Evolutionary conservation across 805 yeast genomes (phyloP).

Genomic region (Wickerhamomyces strasburgensis): DNA sequence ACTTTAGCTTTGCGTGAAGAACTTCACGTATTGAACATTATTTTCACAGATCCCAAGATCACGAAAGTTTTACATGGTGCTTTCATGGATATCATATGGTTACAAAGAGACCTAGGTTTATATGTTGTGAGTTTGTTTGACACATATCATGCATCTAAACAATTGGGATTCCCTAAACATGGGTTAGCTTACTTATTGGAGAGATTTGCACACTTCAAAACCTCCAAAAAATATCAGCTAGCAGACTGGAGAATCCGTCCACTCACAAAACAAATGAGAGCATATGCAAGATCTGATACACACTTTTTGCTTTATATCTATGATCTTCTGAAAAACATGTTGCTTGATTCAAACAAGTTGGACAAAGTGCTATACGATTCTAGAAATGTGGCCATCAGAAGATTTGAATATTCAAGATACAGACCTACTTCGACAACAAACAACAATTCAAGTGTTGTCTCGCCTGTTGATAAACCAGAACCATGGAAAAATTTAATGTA

Average conservation of each 20-base stretch:
- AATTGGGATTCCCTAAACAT: conserved; percentile 73
- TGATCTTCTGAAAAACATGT: conserved; percentile 62
- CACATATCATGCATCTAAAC: conserved; percentile 84
- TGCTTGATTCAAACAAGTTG: conserved; percentile 47
- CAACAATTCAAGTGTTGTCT: conserved; percentile 32
- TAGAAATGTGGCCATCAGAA: conserved; percentile 69
- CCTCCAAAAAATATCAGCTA: conserved; percentile 90
- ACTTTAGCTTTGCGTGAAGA: conserved; percentile 76
- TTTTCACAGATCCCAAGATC: conserved; percentile 77
- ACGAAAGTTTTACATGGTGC: conserved; percentile 95
- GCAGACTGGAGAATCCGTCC: conserved; percentile 98
- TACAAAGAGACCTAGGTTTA: conserved; percentile 90
- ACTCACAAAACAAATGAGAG: conserved; percentile 62
- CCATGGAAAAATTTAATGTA: conserved; percentile 63
- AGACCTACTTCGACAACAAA: conserved; percentile 34
- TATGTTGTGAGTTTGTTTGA: conserved; percentile 88
- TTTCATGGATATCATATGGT: conserved; percentile 93
- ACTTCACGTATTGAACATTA: conserved; percentile 56
- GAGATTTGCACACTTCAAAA: conserved; percentile 71
- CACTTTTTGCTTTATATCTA: conserved; percentile 82
- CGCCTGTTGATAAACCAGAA: conserved; percentile 49
- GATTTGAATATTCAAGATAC: conserved; percentile 76
- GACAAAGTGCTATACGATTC: conserved; percentile 69
- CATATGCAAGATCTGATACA: conserved; percentile 93
- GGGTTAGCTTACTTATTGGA: conserved; percentile 84